Base-by-base conservation (phyloP, 1,284 basidiomycete genomes). In the Ceratobasidium papillatum region DNA sequence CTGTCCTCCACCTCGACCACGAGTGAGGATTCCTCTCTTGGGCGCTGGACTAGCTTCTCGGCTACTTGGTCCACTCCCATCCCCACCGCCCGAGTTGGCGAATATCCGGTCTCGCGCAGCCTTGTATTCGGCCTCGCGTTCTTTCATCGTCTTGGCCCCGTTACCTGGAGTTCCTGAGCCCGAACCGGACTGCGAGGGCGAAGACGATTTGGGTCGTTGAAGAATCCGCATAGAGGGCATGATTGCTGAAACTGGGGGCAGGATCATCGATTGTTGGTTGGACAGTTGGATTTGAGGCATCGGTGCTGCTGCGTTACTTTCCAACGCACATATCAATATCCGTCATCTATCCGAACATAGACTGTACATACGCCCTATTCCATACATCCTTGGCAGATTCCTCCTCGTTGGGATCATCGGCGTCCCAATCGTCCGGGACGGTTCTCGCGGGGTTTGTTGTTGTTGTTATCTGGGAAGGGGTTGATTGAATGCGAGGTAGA, bases 381-480 rank as follows among this genome's bases (percentile, higher is more conserved):
- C 61, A 61, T 8, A 71, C 63, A 19, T 62, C 59, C 51, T 59
- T 74, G 65, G 72, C 59, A 63, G 68, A 74, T 43, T 78, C 76
- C 45, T 64, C 71, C 64, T 30, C 68, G n/a, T n/a, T n/a, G 14
- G 69, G 64, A n/a, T 77, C 76, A 32, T 77, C 76, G 30, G 63
- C 73, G 47, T 78, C 77, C 77, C 77, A 78, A 38, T 77, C 76
- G 27, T 78, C 77, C n/a, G 77, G 77, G 25, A 78, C 76, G 14
- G 73, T 3, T 47, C 45, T 9, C 59, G 54, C 54, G 47, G 45
- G 38, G 38, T 34, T 72, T 56, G 25, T 61, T 34, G 12, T 69
- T 69, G 25, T 58, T 36, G 71, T 63, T 43, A 74, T 65, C 72
- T 74, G 72, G 19, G 22, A 32, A 32, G 49, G 27, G 27, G 45